Base-by-base conservation (phyloP, 257 asterid species). In the Coffea eugenioides region DNA sequence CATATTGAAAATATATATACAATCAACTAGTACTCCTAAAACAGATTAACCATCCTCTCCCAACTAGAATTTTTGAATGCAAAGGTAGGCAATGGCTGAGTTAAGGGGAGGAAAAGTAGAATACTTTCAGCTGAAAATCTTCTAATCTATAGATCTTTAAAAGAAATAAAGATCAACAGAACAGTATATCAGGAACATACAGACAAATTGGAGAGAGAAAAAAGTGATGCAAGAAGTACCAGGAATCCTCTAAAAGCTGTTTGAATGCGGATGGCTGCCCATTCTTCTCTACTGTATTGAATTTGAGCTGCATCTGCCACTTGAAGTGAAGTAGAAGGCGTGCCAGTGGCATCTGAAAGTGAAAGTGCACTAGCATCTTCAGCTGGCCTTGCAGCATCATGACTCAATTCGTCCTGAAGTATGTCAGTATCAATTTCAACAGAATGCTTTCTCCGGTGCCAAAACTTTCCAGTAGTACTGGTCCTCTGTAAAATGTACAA, bases 231-330 rank as follows among this genome's bases (percentile, higher is more conserved):
- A 65, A 52, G 71, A 62, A 74, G 79, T 89, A 96, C 99, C 97
- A 96, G 90, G 86, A 96, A 94, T 82, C 97, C 97, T 83, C 92
- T 92, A 79, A 96, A 96, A 75, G 97, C 97, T 74, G 97, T 92
- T 87, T 96, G 99, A 81, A 96, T 94, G 75, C 85, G 88, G 81
- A 89, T 87, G 36, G 97, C 97, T 77, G 99, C 98, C 94, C 94
- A 87, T 85, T 94, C 97, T 90, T 94, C 93, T 87, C 88, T 85
- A 62, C 67, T 86, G 48, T 79, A 89, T 66, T 87, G 89, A 85
- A 61, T 62, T 77, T 87, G 92, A 84, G 83, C 79, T 25, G 79
- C 79, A 82, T 88, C 89, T 76, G 84, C 90, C 85, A 84, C 83
- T 84, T 86, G 92, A 82, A 80, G 82, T 76, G 98, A 89, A 80